phyloP scores from a whole-genome alignment of 805 yeast genomes.

The Metschnikowia lachancei region DNA sequence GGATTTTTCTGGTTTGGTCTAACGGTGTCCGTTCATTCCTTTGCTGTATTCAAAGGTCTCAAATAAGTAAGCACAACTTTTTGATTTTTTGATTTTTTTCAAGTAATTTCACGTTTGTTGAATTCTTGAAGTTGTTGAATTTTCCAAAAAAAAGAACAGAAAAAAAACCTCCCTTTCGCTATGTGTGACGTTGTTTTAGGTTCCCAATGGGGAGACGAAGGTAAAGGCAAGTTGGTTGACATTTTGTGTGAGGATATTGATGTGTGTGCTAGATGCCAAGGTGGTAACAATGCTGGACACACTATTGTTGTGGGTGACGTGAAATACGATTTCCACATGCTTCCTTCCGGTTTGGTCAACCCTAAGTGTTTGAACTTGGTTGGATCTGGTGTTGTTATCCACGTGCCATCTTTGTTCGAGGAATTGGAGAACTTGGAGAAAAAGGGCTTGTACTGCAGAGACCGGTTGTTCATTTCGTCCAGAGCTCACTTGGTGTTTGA shows the following conservation, averaged over 20 bases:
- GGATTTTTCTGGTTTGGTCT: slow-evolving; percentile 23
- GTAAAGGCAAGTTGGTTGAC: slow-evolving; percentile 97
- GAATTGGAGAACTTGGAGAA: slow-evolving; percentile 78
- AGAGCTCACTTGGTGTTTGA: slow-evolving; percentile 97
- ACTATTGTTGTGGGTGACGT: slow-evolving; percentile 87
- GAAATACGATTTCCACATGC: slow-evolving; percentile 97
- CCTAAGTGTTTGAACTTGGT: slow-evolving; percentile 85
- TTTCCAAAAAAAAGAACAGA: background rate
- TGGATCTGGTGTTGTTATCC: slow-evolving; percentile 96
- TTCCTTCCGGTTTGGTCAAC: slow-evolving; percentile 96
- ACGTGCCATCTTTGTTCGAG: slow-evolving; percentile 86
- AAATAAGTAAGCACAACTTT: slow-evolving; percentile 3
- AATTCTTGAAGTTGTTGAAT: background rate
- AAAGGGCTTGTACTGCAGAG: slow-evolving; percentile 76
- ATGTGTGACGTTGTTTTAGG: slow-evolving; percentile 95
- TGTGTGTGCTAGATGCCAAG: slow-evolving; percentile 96
- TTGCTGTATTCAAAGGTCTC: slow-evolving; percentile 19
- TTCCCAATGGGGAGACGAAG: slow-evolving; percentile 99
- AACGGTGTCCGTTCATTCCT: slow-evolving; percentile 32
- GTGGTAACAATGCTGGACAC: slow-evolving; percentile 99
- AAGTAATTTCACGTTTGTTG: too few species aligned
- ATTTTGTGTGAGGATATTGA: slow-evolving; percentile 91
- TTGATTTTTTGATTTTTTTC: background rate
- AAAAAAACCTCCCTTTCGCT: background rate
- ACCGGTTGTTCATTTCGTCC: slow-evolving; percentile 81